Percentiles rank a stretch among this genome's conserved stretches.
phyloP scores from a whole-genome alignment of 208 protist species.

The Acanthamoeba quina region DNA sequence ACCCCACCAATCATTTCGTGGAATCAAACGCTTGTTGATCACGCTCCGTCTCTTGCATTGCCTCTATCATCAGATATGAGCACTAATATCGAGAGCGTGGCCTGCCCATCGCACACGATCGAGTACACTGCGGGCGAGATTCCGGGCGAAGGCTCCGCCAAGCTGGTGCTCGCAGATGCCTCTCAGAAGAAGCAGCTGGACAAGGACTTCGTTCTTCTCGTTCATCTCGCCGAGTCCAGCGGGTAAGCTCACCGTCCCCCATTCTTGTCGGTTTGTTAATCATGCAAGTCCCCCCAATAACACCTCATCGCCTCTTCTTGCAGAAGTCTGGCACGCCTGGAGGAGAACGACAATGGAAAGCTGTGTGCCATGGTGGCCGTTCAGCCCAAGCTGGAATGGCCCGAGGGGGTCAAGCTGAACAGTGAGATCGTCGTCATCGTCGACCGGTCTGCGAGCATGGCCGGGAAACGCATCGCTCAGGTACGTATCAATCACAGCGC shows the following conservation, averaged over 20 bases:
- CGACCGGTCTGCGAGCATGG: slow-evolving; percentile 75
- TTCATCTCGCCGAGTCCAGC: not conserved
- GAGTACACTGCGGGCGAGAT: slow-evolving; percentile 10
- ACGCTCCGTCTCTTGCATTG: not conserved
- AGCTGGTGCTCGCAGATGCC: not conserved
- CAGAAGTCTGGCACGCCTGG: not conserved
- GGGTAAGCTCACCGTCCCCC: not conserved
- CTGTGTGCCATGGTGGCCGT: slow-evolving; percentile 58
- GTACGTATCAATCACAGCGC: not conserved
- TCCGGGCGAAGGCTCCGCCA: not conserved
- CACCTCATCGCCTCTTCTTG: not conserved
- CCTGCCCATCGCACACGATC: not conserved
- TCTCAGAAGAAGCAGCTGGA: not conserved
- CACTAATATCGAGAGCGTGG: not conserved
- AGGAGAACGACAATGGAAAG: slow-evolving; percentile 71
- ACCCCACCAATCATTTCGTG: no score
- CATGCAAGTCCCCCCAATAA: not conserved
- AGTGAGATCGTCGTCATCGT: slow-evolving; percentile 72
- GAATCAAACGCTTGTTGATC: not conserved
- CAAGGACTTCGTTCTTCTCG: slow-evolving; percentile 17
- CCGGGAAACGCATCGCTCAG: slow-evolving; percentile 69
- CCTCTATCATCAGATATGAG: not conserved
- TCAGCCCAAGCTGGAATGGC: slow-evolving; percentile 70
- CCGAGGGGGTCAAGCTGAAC: slow-evolving; percentile 22
- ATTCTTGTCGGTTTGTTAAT: not conserved